Base-by-base conservation (phyloP, 768 basidiomycete genomes). In the Suillus discolor region DNA sequence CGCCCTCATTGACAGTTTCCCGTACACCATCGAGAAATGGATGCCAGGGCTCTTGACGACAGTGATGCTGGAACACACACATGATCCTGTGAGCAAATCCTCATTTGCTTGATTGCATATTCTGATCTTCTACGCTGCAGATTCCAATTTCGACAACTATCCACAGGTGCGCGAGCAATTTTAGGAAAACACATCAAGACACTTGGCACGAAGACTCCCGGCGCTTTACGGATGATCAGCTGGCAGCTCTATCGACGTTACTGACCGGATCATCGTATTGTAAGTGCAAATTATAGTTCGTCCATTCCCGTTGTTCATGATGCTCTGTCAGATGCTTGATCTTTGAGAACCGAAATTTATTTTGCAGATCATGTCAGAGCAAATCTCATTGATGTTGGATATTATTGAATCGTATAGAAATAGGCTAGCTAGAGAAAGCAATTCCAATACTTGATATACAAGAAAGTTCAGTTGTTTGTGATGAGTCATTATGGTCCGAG, bases 1-100 rank as follows among this genome's bases (percentile, higher is more conserved):
- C 65, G 92, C 95, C 2, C 81, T 97, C n/a, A 87, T 97, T 41
- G 92, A 95, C 69, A 94, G 94, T 64, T 96, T 92, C 76, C 96
- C 96, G 0, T 96, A 96, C 76, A 94, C 93, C 2, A 89, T 96
- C 28, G 95, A 96, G 70, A 89, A 88, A 69, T 97, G 94, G 90
- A 88, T 95, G 84, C 93, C 96, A 0, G 87, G 89, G 57, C 83
- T 97, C 53, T 79, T 96, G 67, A 90, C 92, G 45, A 89, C 85
- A 66, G 84, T 92, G 23, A 81, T 96, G 63, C 89, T 89, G 12
- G 90, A 92, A 70, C 91, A 94, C 74, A 89, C 91, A 2, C 92
- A 95, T 67, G 93, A 96, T 72, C 96, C 95, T 15, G 89, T 90
- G 67, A 45, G 41, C 45, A 25, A 59, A n/a, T 4, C 1, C 20